Conservation (phyloP, 306 rosid species). For the Ziziphus jujuba region DNA sequence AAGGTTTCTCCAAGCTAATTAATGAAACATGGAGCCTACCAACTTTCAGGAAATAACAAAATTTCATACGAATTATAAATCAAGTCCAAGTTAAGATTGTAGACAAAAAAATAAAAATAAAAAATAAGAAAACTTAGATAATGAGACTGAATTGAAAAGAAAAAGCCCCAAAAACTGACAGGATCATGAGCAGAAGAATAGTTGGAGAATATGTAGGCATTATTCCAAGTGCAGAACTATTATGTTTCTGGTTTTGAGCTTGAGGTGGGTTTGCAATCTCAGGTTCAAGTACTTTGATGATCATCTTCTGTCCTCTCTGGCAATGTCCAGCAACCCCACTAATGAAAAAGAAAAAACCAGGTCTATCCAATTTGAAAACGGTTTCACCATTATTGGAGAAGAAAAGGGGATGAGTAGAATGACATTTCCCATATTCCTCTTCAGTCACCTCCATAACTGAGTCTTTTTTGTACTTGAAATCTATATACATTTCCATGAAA, state of each 20-base stretch:
- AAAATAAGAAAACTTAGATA: too few species aligned
- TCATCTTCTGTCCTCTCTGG: conserved; percentile 63
- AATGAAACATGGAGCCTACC: too few species aligned
- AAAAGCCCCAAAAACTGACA: too few species aligned
- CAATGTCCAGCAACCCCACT: conserved; percentile 87
- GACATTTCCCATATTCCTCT: conserved; percentile 68
- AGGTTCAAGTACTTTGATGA: conserved; percentile 65
- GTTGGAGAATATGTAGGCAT: conserved; percentile 14
- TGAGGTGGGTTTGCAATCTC: conserved; percentile 31
- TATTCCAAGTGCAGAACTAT: conserved; percentile 24
- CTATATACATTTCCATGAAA: conserved; percentile 21
- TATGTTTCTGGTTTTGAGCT: conserved; percentile 22
- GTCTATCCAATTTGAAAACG: conserved; percentile 36
- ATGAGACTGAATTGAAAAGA: too few species aligned
- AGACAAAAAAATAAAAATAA: too few species aligned
- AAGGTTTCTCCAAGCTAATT: too few species aligned
- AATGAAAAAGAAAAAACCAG: conserved; percentile 79
- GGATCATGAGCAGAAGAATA: too few species aligned
- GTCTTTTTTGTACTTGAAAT: conserved; percentile 63
- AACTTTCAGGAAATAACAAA: neutral
- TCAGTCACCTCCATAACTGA: conserved; percentile 72
- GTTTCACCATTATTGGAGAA: conserved; percentile 66
- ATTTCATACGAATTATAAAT: too few species aligned
- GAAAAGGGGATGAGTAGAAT: conserved; percentile 53
- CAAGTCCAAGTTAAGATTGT: conserved; percentile 20